phyloP scores from a whole-genome alignment of 257 asterid species.

The Sherardia arvensis region DNA sequence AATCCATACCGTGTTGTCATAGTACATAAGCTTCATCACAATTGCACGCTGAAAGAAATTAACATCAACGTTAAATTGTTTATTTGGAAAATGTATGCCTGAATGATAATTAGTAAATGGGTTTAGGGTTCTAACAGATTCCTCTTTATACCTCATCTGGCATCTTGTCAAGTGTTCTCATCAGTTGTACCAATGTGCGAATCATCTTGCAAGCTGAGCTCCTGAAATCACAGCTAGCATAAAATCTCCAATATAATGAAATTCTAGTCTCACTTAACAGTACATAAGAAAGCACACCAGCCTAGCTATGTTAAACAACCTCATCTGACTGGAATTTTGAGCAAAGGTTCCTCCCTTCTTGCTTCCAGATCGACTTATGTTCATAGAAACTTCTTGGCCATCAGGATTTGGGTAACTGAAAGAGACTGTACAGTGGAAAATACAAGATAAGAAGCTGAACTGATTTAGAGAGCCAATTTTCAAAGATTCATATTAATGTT shows the following conservation, averaged over 20 bases:
- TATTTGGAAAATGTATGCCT: not conserved
- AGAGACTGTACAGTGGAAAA: constrained; percentile 49
- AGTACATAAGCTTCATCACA: constrained; percentile 86
- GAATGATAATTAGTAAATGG: not conserved
- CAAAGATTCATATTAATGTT: too few species aligned
- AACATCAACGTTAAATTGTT: constrained; percentile 10
- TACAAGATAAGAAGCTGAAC: not conserved
- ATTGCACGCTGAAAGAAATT: constrained; percentile 72
- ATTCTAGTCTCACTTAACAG: constrained; percentile 6
- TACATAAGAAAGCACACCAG: too few species aligned
- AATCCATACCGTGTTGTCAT: constrained; percentile 72
- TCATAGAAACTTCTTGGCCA: constrained; percentile 85
- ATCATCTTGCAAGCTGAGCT: too few species aligned
- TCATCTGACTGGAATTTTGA: constrained; percentile 75
- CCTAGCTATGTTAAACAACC: constrained; percentile 30
- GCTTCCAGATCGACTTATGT: constrained; percentile 67
- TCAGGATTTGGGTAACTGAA: constrained; percentile 75
- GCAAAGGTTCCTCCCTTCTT: constrained; percentile 73
- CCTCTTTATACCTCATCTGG: constrained; percentile 92
- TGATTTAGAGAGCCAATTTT: too few species aligned
- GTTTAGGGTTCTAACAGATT: not conserved
- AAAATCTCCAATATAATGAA: too few species aligned
- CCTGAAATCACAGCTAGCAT: too few species aligned
- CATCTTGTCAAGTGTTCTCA: constrained; percentile 96
- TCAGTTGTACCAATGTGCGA: too few species aligned